Evolutionary conservation across 1,284 basidiomycete genomes (phyloP), one percentile per base, ranked within the genome.

Genomic region (Phylloporus sp.): DNA sequence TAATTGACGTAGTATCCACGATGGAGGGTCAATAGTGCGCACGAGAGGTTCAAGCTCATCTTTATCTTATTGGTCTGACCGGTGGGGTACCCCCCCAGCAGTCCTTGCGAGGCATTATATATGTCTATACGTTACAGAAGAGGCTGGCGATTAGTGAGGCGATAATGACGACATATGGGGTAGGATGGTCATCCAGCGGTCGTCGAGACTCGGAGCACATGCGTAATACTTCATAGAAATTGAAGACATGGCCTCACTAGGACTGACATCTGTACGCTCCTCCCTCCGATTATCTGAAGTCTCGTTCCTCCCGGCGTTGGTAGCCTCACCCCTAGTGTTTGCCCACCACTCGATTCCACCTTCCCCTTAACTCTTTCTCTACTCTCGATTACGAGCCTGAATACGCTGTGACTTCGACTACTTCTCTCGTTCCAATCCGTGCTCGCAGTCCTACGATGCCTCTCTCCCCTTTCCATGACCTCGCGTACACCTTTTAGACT

Each of bases 381-480:
- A 69, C 90, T 92, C 77, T 94, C 92, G 50, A 94, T 87, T 1
- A 96, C 94, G 42, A 97, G 85, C 50, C 95, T 84, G 78, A 98
- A 97, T 1, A 98, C 92, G 65, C 93, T 95, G 77, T 98, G 97
- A 78, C 91, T 94, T 28, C 97, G 84, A 70, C 93, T 95, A 78
- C 93, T 95, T 50, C 96, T 81, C 71, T 96, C 94, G 75, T 99
- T 99, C 95, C 96, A 99, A 76, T 99, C 97, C 20, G 97, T 99
- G 68, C 90, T 93, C 1, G 96, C 96, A 6, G 96, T 96, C 68
- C 96, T 85, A 47, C 97, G 81, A 71, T 96, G 93, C 2, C 90
- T 89, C 74, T 96, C 94, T 12, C 97, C 97, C 29, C 94, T 82
- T 66, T 86, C 84, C 59, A 99, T 81, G 6, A 98, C 90, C 62